These are phyloP conservation scores for Bryoerythrophyllum caledonicum DNA, from an alignment of 225 moss, liverwort and hornwort species.

Conservation along the genomic window DNA sequence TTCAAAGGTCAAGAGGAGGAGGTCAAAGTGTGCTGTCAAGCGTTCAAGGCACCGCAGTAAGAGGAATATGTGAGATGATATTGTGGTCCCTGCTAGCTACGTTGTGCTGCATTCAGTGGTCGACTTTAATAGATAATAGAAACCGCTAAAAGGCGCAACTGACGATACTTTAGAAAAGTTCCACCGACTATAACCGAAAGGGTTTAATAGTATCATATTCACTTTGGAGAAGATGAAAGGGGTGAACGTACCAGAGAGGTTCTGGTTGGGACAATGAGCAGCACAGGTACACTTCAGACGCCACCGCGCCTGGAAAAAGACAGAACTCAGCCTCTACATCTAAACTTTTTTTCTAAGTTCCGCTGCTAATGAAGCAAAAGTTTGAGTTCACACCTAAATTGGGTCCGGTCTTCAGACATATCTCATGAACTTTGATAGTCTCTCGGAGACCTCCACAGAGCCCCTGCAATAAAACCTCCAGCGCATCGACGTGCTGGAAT, in stretches of 20 bases:
- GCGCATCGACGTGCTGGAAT: slow-evolving; percentile 74
- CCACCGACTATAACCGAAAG: slow-evolving; percentile 10
- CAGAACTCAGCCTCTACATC: slow-evolving; percentile 15
- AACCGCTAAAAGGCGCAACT: slow-evolving; percentile 18
- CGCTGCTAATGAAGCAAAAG: slow-evolving; percentile 5
- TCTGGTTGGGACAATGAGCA: slow-evolving; percentile 73
- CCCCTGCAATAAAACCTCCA: slow-evolving; percentile 85
- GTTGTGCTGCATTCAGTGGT: not conserved
- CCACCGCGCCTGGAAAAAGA: slow-evolving; percentile 63
- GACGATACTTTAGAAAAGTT: slow-evolving; percentile 15
- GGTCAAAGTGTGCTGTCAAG: slow-evolving; percentile 6
- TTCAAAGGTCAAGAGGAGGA: not conserved
- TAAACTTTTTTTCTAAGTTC: not conserved
- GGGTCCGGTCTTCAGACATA: slow-evolving; percentile 78
- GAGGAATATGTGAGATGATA: not conserved
- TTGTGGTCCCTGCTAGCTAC: slow-evolving; percentile 4
- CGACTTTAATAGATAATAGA: not conserved
- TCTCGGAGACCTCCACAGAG: slow-evolving; percentile 83
- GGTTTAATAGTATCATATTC: not conserved
- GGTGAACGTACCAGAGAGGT: slow-evolving; percentile 64
- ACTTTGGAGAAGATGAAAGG: slow-evolving; percentile 12
- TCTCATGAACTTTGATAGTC: slow-evolving; percentile 79
- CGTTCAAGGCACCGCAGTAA: not conserved
- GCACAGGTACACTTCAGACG: slow-evolving; percentile 77
- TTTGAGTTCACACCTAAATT: slow-evolving; percentile 57